Base-by-base conservation (phyloP, 148 eudicot species). In the Vaccinium vitisidaea region DNA sequence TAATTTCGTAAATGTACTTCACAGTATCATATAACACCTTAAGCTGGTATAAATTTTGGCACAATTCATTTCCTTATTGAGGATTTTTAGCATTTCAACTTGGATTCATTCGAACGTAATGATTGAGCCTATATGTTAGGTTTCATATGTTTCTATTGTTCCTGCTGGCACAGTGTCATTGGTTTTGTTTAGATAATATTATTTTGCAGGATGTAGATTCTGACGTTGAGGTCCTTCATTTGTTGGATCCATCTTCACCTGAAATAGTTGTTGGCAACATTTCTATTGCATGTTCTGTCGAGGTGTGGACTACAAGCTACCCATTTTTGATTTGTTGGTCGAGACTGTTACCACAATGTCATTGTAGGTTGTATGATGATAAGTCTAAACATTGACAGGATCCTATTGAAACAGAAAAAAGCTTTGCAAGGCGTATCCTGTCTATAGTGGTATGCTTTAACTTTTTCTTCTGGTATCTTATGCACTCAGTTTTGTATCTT, bases 351-450 rank as follows among this genome's bases (percentile, higher is more conserved):
- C 52, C n/a, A 74, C 54, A 43, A 77, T 65, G 82, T 70, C 61
- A 52, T 65, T 87, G 78, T 71, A 19, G 67, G 27, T 73, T 43
- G 10, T 67, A 9, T 65, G 54, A 76, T 1, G 2, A 23, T 14
- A 58, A 30, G n/a, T 81, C 78, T 75, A 59, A 77, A 80, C 55
- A 39, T 80, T 82, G 84, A 50, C 89, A 96, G 98, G 99, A 96
- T 87, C 98, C 98, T 43, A 71, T 83, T 81, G 98, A 96, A 89
- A 96, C 98, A 69, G 97, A 96, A 84, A 92, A 87, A 87, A 87
- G 87, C 82, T 96, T 96, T 87, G 99, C 93, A 69, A 87, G 92
- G 54, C 94, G 97, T 70, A 85, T 96, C 83, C 84, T 96, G 85
- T 92, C 99, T 67, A 88, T 96, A 27, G 92, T 93, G 98, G 99